These are phyloP conservation scores for Raphanus sativus DNA, from an alignment of 345 rosid species.

Conservation along the genomic window DNA sequence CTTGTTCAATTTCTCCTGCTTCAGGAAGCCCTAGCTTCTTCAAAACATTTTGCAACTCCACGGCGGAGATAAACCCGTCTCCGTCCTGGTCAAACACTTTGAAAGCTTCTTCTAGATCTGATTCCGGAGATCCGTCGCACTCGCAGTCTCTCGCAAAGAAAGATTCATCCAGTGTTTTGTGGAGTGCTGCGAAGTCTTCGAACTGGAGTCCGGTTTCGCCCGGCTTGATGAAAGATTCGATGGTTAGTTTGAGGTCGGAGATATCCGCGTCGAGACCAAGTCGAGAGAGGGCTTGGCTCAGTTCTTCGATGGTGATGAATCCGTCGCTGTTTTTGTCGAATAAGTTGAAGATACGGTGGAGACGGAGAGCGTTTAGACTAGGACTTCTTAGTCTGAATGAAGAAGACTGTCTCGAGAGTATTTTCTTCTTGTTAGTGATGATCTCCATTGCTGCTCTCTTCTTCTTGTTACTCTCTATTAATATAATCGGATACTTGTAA, in stretches of 20 bases:
- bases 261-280: conserved; percentile 65
- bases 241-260: conserved; percentile 55
- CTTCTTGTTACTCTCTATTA: background rate
- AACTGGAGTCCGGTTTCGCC: conserved; percentile 57
- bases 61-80: conserved; percentile 82
- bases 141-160: conserved; percentile 36
- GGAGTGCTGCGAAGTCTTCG: conserved; percentile 64
- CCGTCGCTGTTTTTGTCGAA: conserved; percentile 80
- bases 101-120: conserved; percentile 86
- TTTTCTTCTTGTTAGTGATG: conserved; percentile 27
- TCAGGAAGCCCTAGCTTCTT: conserved; percentile 72
- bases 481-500: background rate
- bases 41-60: conserved; percentile 75
- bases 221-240: conserved; percentile 52
- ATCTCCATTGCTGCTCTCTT: conserved; percentile 23
- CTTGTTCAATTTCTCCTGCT: conserved; percentile 62
- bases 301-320: conserved; percentile 57
- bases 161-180: conserved; percentile 54
- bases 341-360: conserved; percentile 70
- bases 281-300: conserved; percentile 56
- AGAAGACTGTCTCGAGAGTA: conserved; percentile 30
- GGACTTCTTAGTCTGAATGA: conserved; percentile 58
- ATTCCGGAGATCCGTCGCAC: conserved; percentile 38
- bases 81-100: conserved; percentile 92
- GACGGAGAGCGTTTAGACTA: conserved; percentile 67